phyloP scores from a whole-genome alignment of 2,329 filamentous ascomycete genomes.

The Talaromyces sp. region DNA sequence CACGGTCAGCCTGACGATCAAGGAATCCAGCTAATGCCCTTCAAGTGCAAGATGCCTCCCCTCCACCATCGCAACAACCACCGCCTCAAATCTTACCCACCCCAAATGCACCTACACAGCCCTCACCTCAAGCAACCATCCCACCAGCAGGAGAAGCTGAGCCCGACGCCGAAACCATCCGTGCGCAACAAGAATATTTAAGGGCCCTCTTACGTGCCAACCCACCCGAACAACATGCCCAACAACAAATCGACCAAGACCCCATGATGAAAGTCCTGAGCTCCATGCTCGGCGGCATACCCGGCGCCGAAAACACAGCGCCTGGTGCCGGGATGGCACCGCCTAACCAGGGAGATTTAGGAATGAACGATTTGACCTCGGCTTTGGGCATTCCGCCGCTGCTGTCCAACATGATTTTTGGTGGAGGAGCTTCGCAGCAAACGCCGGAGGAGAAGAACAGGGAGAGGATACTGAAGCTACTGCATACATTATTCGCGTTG shows the following conservation, averaged over 20 bases:
- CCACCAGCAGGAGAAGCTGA: conserved; percentile 23
- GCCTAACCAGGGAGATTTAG: conserved; percentile 19
- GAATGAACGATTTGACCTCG: conserved; percentile 32
- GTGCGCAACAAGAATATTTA: conserved; percentile 24
- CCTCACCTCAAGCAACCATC: conserved; percentile 14
- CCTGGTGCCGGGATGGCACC: conserved; percentile 17
- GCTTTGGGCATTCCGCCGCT: conserved; percentile 45
- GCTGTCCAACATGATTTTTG: conserved; percentile 38
- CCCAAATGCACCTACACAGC: conserved; percentile 22
- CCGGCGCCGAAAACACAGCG: conserved; percentile 19
- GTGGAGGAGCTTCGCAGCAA: conserved; percentile 37
- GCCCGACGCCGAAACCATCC: conserved; percentile 32
- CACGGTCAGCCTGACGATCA: neutral
- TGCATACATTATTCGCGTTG: conserved; percentile 59
- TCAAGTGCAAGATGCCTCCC: conserved; percentile 12
- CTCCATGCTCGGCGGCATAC: conserved; percentile 34
- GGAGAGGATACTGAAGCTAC: conserved; percentile 51
- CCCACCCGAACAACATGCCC: conserved; percentile 22
- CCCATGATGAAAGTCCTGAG: conserved; percentile 38
- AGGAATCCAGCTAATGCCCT: neutral
- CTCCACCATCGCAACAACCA: conserved; percentile 10
- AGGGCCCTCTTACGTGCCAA: conserved; percentile 25
- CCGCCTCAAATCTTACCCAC: conserved; percentile 22
- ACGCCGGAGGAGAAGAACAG: conserved; percentile 36
- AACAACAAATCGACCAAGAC: conserved; percentile 27